phyloP scores from a whole-genome alignment of 768 basidiomycete genomes.

The Xerocomellus dryophilus region DNA sequence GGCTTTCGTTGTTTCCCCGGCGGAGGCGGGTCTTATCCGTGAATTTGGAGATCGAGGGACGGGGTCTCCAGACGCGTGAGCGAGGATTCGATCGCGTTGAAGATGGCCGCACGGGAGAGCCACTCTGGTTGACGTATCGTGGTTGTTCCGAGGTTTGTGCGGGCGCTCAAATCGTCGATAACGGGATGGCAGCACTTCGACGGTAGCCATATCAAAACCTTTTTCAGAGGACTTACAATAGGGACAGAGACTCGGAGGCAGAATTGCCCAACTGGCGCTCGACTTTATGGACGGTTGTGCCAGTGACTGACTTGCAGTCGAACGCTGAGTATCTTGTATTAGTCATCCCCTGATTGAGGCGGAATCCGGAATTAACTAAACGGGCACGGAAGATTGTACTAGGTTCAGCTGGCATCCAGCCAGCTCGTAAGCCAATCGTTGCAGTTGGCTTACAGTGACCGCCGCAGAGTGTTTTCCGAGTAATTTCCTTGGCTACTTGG shows the following conservation, averaged over 20 bases:
- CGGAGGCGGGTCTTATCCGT: slow-evolving; percentile 40
- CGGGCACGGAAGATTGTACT: too few relatives aligned
- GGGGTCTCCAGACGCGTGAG: slow-evolving; percentile 36
- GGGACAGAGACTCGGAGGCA: slow-evolving; percentile 33
- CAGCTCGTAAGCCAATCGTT: not conserved
- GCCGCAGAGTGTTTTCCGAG: not conserved
- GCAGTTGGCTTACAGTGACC: not conserved
- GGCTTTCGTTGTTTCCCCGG: slow-evolving; percentile 48
- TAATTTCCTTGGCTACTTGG: not conserved
- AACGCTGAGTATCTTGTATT: too few relatives aligned
- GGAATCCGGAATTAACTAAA: too few relatives aligned
- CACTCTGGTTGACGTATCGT: slow-evolving; percentile 31
- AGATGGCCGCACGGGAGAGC: slow-evolving; percentile 36
- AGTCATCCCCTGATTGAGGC: too few relatives aligned
- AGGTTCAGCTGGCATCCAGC: not conserved
- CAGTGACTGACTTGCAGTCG: too few relatives aligned
- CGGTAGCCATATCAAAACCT: not conserved
- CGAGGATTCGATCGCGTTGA: slow-evolving; percentile 37
- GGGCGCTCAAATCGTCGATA: not conserved
- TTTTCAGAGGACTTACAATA: slow-evolving; percentile 20
- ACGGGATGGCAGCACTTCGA: slow-evolving; percentile 26
- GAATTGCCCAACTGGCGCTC: slow-evolving; percentile 25
- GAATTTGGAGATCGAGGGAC: slow-evolving; percentile 37
- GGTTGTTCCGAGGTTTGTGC: not conserved
- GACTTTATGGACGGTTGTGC: slow-evolving; percentile 8